Percentiles rank a stretch among this genome's conserved stretches.
Evolutionary conservation across 2,329 filamentous ascomycete genomes (phyloP).

Genomic region (Chrysoporthe austroafricana): DNA sequence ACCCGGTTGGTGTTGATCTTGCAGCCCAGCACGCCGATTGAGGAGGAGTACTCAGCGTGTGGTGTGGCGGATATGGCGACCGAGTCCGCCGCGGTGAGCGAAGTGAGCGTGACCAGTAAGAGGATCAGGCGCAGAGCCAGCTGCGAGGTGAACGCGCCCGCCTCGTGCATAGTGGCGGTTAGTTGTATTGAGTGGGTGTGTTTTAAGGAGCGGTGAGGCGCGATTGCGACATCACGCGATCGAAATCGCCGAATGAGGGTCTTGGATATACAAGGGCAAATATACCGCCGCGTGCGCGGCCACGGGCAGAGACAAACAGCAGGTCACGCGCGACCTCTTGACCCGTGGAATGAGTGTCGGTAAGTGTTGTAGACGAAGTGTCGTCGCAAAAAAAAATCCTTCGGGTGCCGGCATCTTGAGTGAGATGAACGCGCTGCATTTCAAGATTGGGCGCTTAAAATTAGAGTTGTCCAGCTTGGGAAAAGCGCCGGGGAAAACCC

Average conservation of each 20-base stretch:
- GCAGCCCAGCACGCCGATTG: conserved; percentile 60
- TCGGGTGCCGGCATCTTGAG: background rate
- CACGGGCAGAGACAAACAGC: background rate
- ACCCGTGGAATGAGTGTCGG: background rate
- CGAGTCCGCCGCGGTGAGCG: conserved; percentile 11
- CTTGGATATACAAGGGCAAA: background rate
- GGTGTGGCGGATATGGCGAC: conserved; percentile 49
- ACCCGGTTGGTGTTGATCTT: conserved; percentile 63
- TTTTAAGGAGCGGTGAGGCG: background rate
- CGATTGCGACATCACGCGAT: background rate
- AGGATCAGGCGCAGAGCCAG: background rate
- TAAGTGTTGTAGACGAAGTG: background rate
- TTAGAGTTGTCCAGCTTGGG: conserved; percentile 13
- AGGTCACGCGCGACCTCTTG: background rate
- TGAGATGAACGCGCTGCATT: background rate
- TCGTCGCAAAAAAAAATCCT: conserved; percentile 1
- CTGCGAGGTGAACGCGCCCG: background rate
- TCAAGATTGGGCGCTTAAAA: conserved; percentile 11
- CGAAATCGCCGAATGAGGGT: background rate
- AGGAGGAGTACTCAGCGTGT: conserved; percentile 60
- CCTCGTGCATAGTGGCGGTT: background rate
- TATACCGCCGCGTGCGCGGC: background rate
- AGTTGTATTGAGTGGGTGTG: background rate
- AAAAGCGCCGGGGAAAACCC: conserved; percentile 8
- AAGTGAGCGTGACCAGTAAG: conserved; percentile 3